Percentiles rank a stretch among this genome's conserved stretches.
These are phyloP conservation scores for Pulveroboletus sp. DNA, from an alignment of 768 basidiomycete genomes.

Conservation along the genomic window DNA sequence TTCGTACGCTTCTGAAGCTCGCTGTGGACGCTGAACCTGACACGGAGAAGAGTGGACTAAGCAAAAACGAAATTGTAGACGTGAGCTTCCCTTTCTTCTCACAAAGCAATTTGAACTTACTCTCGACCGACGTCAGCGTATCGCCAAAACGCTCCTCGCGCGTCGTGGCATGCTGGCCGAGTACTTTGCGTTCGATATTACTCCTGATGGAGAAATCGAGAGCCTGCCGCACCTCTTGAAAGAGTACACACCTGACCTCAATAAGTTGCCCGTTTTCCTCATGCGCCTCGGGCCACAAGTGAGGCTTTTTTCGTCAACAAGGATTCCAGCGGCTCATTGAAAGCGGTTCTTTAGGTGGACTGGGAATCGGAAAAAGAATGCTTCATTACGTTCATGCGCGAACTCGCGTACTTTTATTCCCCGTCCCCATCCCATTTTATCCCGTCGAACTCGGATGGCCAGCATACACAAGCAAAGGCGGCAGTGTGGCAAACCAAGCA, in stretches of 20 bases:
- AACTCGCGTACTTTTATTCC: conserved; percentile 88
- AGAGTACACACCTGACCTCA: conserved; percentile 88
- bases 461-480: conserved; percentile 44
- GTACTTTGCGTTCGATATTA: conserved; percentile 81
- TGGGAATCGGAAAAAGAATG: conserved; percentile 86
- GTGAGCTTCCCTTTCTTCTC: conserved; percentile 39
- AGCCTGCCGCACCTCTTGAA: conserved; percentile 77
- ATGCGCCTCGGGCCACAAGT: conserved; percentile 94
- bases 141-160: conserved; percentile 53
- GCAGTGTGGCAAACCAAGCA: conserved; percentile 88
- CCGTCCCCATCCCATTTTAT: conserved; percentile 37
- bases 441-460: conserved; percentile 25
- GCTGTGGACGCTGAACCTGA: conserved; percentile 70
- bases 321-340: not conserved
- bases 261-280: conserved; percentile 83
- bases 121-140: conserved; percentile 43
- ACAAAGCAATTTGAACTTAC: not conserved
- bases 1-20: conserved; percentile 68
- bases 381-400: conserved; percentile 80
- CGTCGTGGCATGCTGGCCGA: conserved; percentile 84
- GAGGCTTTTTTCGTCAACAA: not conserved
- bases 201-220: conserved; percentile 61
- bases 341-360: conserved; percentile 55
- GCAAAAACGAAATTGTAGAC: conserved; percentile 62
- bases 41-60: conserved; percentile 46